Evolutionary conservation across 2,329 filamentous ascomycete genomes (phyloP).

Genomic region (Moelleriella libera): DNA sequence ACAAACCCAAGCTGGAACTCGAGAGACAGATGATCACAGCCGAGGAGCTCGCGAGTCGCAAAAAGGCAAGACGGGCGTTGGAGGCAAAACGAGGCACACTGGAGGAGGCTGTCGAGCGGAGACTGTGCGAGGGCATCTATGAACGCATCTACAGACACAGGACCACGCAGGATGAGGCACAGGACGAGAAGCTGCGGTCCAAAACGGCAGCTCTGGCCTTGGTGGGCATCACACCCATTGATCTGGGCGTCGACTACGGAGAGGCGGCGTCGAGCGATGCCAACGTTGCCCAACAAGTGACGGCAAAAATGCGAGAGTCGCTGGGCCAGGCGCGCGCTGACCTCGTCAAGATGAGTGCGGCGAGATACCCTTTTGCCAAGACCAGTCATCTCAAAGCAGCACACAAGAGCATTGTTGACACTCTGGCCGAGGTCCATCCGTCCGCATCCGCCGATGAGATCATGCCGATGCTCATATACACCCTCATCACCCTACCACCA

Average conservation of each 20-base stretch:
- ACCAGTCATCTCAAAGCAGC: conserved; percentile 75
- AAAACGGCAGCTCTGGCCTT: conserved; percentile 81
- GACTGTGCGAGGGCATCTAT: conserved; percentile 75
- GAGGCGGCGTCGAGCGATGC: conserved; percentile 38
- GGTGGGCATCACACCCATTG: conserved; percentile 80
- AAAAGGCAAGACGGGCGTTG: conserved; percentile 61
- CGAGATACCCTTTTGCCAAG: conserved; percentile 81
- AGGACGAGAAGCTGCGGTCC: conserved; percentile 87
- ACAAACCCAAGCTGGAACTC: conserved; percentile 30
- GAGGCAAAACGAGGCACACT: conserved; percentile 64
- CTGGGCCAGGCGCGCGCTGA: conserved; percentile 56
- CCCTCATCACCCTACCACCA: conserved; percentile 78
- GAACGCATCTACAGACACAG: conserved; percentile 81
- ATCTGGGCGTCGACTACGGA: conserved; percentile 67
- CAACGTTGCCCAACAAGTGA: conserved; percentile 42
- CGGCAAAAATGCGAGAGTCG: conserved; percentile 56
- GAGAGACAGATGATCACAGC: conserved; percentile 82
- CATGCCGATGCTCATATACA: conserved; percentile 91
- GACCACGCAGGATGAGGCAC: conserved; percentile 83
- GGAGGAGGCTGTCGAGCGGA: conserved; percentile 84
- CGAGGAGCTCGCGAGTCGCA: conserved; percentile 67
- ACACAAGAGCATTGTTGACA: conserved; percentile 91
- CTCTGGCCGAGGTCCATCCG: conserved; percentile 50
- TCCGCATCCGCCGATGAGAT: conserved; percentile 95
- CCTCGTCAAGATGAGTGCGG: conserved; percentile 70